phyloP scores from a whole-genome alignment of 164 flowering plant genomes.

The Vitis amurensis region DNA sequence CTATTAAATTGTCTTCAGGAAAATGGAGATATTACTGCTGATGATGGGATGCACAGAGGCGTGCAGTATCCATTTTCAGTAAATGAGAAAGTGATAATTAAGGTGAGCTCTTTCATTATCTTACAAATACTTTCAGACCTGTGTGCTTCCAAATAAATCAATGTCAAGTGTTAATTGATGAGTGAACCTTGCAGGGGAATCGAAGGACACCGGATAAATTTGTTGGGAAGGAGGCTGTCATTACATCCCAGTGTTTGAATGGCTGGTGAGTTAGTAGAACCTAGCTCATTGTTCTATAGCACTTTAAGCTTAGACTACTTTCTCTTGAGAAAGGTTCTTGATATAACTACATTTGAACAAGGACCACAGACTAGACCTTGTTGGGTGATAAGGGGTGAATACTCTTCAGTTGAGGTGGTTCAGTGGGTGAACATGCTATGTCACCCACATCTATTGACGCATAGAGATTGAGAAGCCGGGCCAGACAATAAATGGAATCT shows the following conservation, averaged over 20 bases:
- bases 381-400: too few relatives aligned
- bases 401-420: too few relatives aligned
- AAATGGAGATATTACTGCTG: slow-evolving; percentile 64
- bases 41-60: slow-evolving; percentile 56
- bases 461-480: too few relatives aligned
- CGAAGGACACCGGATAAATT: slow-evolving; percentile 92
- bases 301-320: background rate
- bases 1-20: slow-evolving; percentile 48
- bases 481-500: too few relatives aligned
- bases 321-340: too few relatives aligned
- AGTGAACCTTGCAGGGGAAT: slow-evolving; percentile 69
- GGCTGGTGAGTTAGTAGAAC: slow-evolving; percentile 72
- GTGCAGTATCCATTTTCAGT: slow-evolving; percentile 92
- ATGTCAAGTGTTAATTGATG: slow-evolving; percentile 8
- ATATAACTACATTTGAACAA: too few relatives aligned
- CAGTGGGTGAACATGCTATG: too few relatives aligned
- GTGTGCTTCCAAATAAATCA: too few relatives aligned
- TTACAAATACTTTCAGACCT: background rate
- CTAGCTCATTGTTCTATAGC: background rate
- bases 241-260: slow-evolving; percentile 91
- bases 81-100: slow-evolving; percentile 85
- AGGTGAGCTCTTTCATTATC: slow-evolving; percentile 43
- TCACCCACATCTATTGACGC: too few relatives aligned
- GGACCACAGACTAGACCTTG: too few relatives aligned
- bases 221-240: slow-evolving; percentile 94